These are phyloP conservation scores for Rhodotorula graminis DNA, from an alignment of 768 basidiomycete genomes.

Conservation along the genomic window DNA sequence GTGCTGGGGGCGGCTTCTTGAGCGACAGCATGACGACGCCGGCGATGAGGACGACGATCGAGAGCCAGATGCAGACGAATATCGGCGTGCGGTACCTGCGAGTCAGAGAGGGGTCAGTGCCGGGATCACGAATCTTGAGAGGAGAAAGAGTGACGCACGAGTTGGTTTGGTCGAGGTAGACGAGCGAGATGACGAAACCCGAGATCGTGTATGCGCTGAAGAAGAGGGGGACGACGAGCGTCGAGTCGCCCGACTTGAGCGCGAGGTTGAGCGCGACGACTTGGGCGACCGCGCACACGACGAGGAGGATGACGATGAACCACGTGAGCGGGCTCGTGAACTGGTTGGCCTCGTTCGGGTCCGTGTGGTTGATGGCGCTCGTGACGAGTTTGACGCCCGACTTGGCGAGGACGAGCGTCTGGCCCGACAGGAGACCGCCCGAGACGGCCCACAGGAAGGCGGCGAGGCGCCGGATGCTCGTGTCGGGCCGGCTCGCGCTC, in stretches of 20 bases:
- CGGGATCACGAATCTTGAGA: neutral
- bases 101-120: neutral
- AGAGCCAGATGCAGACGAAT: conserved; percentile 78
- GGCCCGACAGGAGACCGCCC: conserved; percentile 84
- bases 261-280: conserved; percentile 52
- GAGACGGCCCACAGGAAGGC: conserved; percentile 92
- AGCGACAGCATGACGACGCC: conserved; percentile 58
- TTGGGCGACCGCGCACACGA: conserved; percentile 74
- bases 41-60: conserved; percentile 76
- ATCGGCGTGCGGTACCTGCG: conserved; percentile 39
- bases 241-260: conserved; percentile 32
- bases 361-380: conserved; percentile 24
- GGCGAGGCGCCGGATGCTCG: conserved; percentile 78
- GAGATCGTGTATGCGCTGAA: conserved; percentile 64
- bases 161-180: conserved; percentile 48
- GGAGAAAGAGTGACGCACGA: conserved; percentile 63
- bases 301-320: conserved; percentile 63
- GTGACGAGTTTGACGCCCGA: conserved; percentile 51
- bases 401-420: conserved; percentile 79
- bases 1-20: conserved; percentile 69
- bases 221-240: conserved; percentile 69
- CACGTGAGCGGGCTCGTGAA: conserved; percentile 33
- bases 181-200: conserved; percentile 52
- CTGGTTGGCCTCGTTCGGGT: conserved; percentile 32
- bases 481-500: conserved; percentile 53